Base-by-base conservation (phyloP, 2,329 filamentous ascomycete species). In the Talaromyces sp. region DNA sequence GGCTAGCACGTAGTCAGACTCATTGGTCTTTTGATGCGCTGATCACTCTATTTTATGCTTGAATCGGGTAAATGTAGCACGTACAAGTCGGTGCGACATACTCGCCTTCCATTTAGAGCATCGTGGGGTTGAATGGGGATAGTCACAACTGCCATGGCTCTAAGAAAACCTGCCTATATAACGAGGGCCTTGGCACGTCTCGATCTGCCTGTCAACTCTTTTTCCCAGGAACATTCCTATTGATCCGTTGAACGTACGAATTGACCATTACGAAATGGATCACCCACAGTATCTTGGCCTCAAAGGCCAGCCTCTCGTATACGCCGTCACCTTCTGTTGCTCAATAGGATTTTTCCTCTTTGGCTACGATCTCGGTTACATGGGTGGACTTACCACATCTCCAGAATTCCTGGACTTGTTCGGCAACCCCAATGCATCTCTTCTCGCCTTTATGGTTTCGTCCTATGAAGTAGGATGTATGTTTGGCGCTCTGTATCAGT, bases 341-440 rank as follows among this genome's bases (percentile, higher is more conserved):
- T 68, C 77, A 22, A 73, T 79, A 10, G 78, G 78, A 13, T 78
- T 78, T 24, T 72, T 80, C 11, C 75, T 82, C 6, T 81, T 82
- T 65, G 76, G 76, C 24, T 78, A 77, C 63, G 75, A 78, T 57
- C 79, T 81, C 33, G 80, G 80, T 9, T 78, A 81, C 54, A 76
- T 82, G 66, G 65, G 65, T 22, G 65, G 65, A 8, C 41, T 66
- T 22, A 66, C 65, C 22, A 66, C 65, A n/a, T 64, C 62, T 4
- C 65, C 65, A 0, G 65, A 64, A 37, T 66, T 66, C 24, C 27
- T 66, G 16, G 31, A 19, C 9, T 14, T 64, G 2, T 71, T 73
- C 33, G 67, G 64, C 8, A 70, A 71, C n/a, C 69, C 69, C 6
- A 58, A 67, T 39, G 62, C 70, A 8, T 69, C 72, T 9, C 63